Evolutionary conservation across 345 rosid species (phyloP), one percentile per base, ranked within the genome.

Genomic region (Lagerstroemia speciosa): DNA sequence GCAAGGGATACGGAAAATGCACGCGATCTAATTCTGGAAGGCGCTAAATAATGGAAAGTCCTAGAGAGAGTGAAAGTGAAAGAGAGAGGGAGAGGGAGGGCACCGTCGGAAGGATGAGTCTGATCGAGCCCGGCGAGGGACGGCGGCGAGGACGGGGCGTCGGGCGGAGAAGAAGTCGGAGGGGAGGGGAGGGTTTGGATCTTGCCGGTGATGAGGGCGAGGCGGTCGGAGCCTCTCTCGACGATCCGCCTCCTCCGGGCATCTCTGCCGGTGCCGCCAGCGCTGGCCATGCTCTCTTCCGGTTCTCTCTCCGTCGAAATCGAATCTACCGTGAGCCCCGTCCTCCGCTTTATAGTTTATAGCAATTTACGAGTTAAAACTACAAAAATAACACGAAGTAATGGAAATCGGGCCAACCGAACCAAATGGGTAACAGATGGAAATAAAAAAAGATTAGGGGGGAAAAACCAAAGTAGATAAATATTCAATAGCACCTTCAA

Each of bases 211-310:
- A 89, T 86, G 72, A 86, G 76, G 70, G 98, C 96, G 58, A 93
- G 82, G 64, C 98, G 97, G 78, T 93, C 96, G 33, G 88, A 66
- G 71, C 98, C 90, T 76, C 92, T 79, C 12, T 87, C 93, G 34
- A 83, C 61, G 73, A 89, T 90, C 83, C 78, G 89, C 71, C 81
- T 77, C 79, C 98, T 83, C 78, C 98, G 85, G 3, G 85, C 81
- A 68, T 93, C 98, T 80, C 97, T 83, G 80, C 61, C 75, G 80
- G 24, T 75, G 45, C 45, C 33, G 68, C 82, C 48, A 29, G 92
- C 86, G 87, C 77, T 83, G 8, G 57, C 70, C 60, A 52, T 66
- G 46, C 14, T 2, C 2, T 41, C 46, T 14, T 41, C 46, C 46
- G 46, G 46, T 14, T 41, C 46, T 14, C 46, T 41, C 14, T 38